These are phyloP conservation scores for Solanum pinnatisectum DNA, from an alignment of 257 asterid genomes.

Conservation along the genomic window DNA sequence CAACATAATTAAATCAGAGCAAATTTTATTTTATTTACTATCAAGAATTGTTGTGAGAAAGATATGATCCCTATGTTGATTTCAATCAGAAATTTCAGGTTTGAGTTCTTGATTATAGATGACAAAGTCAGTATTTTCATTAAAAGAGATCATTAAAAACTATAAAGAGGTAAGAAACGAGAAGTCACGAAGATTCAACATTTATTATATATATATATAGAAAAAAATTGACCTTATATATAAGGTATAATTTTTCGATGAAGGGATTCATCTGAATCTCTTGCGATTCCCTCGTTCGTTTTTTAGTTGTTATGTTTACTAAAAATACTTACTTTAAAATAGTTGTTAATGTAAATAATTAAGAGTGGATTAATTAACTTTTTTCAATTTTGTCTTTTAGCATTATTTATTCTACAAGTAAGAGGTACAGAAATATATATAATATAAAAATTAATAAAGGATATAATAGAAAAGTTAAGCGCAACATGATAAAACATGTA, in stretches of 20 bases:
- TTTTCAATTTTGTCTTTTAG: too few relatives aligned
- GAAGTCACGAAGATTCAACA: neutral
- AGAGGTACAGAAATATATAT: too few relatives aligned
- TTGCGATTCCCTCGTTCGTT: neutral
- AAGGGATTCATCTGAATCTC: neutral
- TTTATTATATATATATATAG: neutral
- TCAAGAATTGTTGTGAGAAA: neutral
- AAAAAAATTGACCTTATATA: neutral
- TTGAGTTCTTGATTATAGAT: neutral
- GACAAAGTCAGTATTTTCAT: neutral
- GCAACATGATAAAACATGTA: neutral
- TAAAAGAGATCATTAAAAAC: neutral
- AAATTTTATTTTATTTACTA: neutral
- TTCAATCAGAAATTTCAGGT: neutral
- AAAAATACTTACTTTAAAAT: too few relatives aligned
- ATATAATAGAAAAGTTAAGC: neutral
- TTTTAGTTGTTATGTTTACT: too few relatives aligned
- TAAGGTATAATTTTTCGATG: neutral
- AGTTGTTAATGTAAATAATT: too few relatives aligned
- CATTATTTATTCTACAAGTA: too few relatives aligned
- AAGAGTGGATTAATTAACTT: too few relatives aligned
- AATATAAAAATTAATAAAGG: neutral
- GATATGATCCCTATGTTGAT: neutral
- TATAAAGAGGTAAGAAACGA: neutral
- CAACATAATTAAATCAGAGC: neutral